phyloP scores from a whole-genome alignment of 768 basidiomycete species.

The Pleurotus cornucopiae region DNA sequence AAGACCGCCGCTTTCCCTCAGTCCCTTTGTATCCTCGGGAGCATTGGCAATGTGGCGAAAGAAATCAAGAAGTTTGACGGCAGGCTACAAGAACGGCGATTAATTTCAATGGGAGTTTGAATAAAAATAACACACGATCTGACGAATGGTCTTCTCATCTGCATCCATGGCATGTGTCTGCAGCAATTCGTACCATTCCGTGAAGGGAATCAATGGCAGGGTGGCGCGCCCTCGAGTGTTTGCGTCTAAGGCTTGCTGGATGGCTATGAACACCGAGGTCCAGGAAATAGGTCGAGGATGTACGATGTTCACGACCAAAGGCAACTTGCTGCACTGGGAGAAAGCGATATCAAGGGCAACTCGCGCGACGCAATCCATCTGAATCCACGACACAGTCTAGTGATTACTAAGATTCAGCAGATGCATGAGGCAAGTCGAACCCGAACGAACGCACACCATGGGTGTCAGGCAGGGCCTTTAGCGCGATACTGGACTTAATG shows the following conservation, averaged over 20 bases:
- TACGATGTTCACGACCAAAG: conserved; percentile 26
- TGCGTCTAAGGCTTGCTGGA: neutral
- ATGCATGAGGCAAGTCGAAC: no score
- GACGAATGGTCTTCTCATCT: conserved; percentile 7
- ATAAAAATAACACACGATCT: neutral
- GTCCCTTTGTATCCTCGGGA: conserved; percentile 10
- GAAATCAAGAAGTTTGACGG: conserved; percentile 29
- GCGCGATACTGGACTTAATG: conserved; percentile 27
- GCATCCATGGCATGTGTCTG: conserved; percentile 8
- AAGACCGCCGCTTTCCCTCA: conserved; percentile 18
- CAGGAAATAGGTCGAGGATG: conserved; percentile 32
- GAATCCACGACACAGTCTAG: conserved; percentile 31
- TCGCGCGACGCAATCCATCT: conserved; percentile 23
- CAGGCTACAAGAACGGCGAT: conserved; percentile 20
- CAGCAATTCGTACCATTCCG: conserved; percentile 16
- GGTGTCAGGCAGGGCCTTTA: conserved; percentile 17
- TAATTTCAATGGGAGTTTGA: neutral
- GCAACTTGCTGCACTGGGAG: conserved; percentile 8
- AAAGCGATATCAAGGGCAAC: conserved; percentile 27
- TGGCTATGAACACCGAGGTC: conserved; percentile 14
- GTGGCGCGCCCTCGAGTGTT: neutral
- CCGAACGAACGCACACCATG: conserved; percentile 15
- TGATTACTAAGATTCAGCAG: neutral
- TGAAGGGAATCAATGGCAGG: conserved; percentile 15
- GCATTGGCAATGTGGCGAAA: conserved; percentile 18